Evolutionary conservation across 2,329 filamentous ascomycete species (phyloP), one percentile per base, ranked within the genome.

Genomic region (Leptodontidium sp.): DNA sequence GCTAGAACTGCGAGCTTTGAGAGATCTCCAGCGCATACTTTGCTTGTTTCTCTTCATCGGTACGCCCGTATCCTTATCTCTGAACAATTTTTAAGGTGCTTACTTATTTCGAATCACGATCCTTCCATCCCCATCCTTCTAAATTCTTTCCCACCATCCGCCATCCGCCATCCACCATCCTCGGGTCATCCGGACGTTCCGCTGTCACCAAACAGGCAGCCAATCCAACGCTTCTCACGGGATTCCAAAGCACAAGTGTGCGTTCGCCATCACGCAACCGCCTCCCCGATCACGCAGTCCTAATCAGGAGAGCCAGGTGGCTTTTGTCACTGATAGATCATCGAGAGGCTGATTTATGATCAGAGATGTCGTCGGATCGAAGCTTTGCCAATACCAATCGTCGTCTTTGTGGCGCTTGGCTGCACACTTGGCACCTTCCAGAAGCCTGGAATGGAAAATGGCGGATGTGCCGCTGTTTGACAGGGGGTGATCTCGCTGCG

Each of bases 351-450:
- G 43, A 32, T 49, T 32, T 11, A 50, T 62, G 43, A 21, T 38
- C 35, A 21, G 53, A 24, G 15, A 12, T 47, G 43, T 49, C 29
- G 59, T 62, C 9, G 43, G 24, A n/a, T 15, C 43, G 43, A 62
- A 62, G 59, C 59, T 62, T 62, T 62, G 59, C 59, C 59, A 62
- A 62, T 24, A 21, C 45, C 43, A 50, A 62, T 62, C 43, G 26
- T 32, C 26, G 24, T 26, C 59, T 35, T 47, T 15, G 43, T 43
- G 24, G 59, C 3, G 26, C 24, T 50, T 62, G 59, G 43, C 24
- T 32, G 43, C 43, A 17, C 43, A 50, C 59, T 62, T 62, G 59
- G 24, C 29, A 15, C 12, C 26, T 47, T 21, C 24, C 40, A 62
- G 59, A 62, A 11, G 26, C 26, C 43, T 50, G 43, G 24, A 24